phyloP scores from a whole-genome alignment of 495 filamentous ascomycete species.

The Penicillium cataractarum region DNA sequence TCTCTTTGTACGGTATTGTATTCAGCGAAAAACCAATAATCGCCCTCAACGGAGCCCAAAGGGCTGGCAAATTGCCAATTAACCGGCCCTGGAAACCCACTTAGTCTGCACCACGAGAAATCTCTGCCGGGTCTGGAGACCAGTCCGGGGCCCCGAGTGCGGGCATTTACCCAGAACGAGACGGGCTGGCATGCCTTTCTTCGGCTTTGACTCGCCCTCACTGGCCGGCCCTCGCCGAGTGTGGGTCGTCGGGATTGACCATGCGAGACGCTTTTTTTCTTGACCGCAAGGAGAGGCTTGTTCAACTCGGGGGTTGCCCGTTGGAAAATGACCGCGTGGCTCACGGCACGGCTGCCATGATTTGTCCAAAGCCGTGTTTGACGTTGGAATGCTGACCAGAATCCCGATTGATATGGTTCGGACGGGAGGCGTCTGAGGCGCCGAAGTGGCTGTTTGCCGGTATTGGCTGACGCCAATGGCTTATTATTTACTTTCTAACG shows the following conservation, averaged over 20 bases:
- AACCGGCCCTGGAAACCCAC: constrained; percentile 10
- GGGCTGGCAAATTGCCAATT: constrained; percentile 6
- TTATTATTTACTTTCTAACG: not conserved
- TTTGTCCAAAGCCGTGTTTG: not conserved
- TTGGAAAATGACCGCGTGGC: not conserved
- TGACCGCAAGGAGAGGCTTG: not conserved
- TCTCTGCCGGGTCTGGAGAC: constrained; percentile 9
- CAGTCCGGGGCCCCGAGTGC: constrained; percentile 32
- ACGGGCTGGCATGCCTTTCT: constrained; percentile 10
- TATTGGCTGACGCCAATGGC: not conserved
- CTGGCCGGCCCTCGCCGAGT: constrained; percentile 24
- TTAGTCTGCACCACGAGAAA: constrained; percentile 5
- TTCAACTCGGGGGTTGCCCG: not conserved
- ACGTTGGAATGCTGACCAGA: not conserved
- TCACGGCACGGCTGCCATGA: not conserved
- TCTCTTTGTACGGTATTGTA: not conserved
- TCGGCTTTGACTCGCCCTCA: constrained; percentile 7
- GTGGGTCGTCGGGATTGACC: constrained; percentile 18
- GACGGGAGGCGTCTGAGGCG: constrained; percentile 1
- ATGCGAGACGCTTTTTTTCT: not conserved
- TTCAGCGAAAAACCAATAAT: not conserved
- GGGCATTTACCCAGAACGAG: constrained; percentile 30
- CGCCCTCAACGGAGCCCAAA: not conserved
- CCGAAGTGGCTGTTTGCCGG: not conserved
- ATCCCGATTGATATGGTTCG: not conserved